A percentile compares a stretch with the other conserved stretches of the same genome.
Evolutionary conservation across 176 grass and related monocot species (phyloP).

Genomic region (Avena atlantica): DNA sequence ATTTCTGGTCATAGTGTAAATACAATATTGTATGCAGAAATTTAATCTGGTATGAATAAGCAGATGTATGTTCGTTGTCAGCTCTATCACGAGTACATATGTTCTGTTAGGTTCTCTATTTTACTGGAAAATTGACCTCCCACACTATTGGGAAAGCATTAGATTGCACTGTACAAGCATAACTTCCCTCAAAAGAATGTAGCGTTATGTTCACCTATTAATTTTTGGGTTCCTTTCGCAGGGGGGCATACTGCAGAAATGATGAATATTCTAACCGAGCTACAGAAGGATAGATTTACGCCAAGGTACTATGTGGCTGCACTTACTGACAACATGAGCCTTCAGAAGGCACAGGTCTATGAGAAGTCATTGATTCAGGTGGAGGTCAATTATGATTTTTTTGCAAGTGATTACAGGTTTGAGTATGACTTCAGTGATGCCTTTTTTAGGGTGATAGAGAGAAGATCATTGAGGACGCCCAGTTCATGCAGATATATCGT

Average conservation of each 20-base stretch:
- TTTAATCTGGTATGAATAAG: neutral
- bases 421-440: constrained; percentile 14
- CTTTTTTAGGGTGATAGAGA: constrained; percentile 50
- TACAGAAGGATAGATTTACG: constrained; percentile 81
- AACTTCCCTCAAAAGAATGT: neutral
- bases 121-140: neutral
- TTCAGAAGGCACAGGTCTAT: constrained; percentile 81
- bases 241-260: constrained; percentile 95
- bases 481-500: constrained; percentile 90
- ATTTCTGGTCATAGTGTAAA: neutral
- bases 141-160: constrained; percentile 18
- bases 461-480: constrained; percentile 42
- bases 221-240: constrained; percentile 36
- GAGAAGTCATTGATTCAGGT: constrained; percentile 67
- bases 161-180: constrained; percentile 23
- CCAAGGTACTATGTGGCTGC: constrained; percentile 69
- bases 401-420: constrained; percentile 10
- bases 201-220: constrained; percentile 18
- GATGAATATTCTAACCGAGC: constrained; percentile 72
- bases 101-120: constrained; percentile 1
- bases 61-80: neutral
- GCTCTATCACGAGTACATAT: neutral
- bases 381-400: constrained; percentile 35
- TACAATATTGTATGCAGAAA: neutral
- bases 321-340: constrained; percentile 93